Evolutionary conservation across 495 filamentous ascomycete genomes (phyloP), one percentile per base, ranked within the genome.

Genomic region (Friedmanniomyces simplex): DNA sequence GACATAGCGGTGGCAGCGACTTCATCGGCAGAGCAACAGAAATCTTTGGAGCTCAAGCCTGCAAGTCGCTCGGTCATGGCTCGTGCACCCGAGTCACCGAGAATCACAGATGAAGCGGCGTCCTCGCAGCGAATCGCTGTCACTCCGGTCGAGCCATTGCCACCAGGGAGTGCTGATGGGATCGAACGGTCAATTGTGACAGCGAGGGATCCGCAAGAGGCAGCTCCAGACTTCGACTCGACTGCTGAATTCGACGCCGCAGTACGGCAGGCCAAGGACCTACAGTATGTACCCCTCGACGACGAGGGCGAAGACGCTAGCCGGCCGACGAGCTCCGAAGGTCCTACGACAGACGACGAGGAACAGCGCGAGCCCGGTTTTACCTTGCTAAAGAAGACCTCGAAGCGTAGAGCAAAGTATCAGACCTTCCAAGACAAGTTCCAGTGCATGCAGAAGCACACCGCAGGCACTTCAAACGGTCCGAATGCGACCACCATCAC

Each of bases 401-500:
- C 46, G 14, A 60, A 46, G 25, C 13, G 24, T 7, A 57, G 52
- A 36, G 13, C 45, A 1, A 60, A 55, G 42, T 30, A 28, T 37
- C 11, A 25, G 16, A 37, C 5, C 11, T 50, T 32, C 72, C 75
- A 82, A 59, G 68, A 74, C 48, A 77, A 70, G 1, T 88, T 88
- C 66, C 73, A 77, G 48, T 89, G 86, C 68, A 88, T 89, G 85
- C 74, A 80, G 20, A 77, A 78, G 61, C 74, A 77, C 46, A 77
- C 82, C 55, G 70, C 69, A 1, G 37, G 20, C 4, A 67, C 57
- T 11, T 60, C 64, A 14, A 65, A 66, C 10, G 83, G 77, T 30
- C 88, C 88, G 0, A 97, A 97, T 65, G 72, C 71, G 1, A 71
- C 77, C 11, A 95, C 88, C 0, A 91, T 94, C 52, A 78, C 84